Percentiles rank a stretch among this genome's conserved stretches.
These are phyloP conservation scores for Lavandula angustifolia DNA, from an alignment of 257 asterid species.

Conservation along the genomic window DNA sequence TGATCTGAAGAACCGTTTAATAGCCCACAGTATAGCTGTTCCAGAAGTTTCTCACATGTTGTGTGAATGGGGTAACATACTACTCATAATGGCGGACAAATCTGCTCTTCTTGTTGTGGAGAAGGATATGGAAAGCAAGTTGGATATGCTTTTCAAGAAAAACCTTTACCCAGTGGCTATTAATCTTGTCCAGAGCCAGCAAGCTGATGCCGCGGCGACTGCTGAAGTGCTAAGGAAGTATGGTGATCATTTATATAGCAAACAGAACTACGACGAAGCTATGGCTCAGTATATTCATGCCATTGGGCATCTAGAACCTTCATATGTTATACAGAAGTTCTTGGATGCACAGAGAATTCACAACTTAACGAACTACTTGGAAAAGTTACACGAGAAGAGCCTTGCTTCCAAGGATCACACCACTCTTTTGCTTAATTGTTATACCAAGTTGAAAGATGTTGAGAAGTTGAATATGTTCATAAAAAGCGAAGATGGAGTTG, in stretches of 20 bases:
- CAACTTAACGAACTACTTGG: conserved; percentile 91
- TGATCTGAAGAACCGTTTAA: conserved; percentile 86
- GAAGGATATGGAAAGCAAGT: conserved; percentile 98
- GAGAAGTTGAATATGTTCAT: conserved; percentile 82
- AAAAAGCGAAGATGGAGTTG: conserved; percentile 78
- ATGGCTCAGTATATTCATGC: conserved; percentile 90
- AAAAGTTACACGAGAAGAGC: conserved; percentile 92
- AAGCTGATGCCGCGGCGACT: conserved; percentile 94
- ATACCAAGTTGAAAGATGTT: conserved; percentile 93
- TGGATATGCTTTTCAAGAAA: conserved; percentile 97
- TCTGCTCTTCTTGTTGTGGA: conserved; percentile 79
- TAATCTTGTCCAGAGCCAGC: conserved; percentile 92
- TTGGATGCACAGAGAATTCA: conserved; percentile 95
- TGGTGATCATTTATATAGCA: conserved; percentile 87
- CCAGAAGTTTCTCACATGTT: conserved; percentile 88
- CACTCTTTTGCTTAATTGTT: conserved; percentile 89
- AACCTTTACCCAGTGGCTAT: conserved; percentile 90
- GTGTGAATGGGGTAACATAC: conserved; percentile 95
- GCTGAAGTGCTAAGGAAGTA: conserved; percentile 95
- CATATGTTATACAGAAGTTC: conserved; percentile 90
- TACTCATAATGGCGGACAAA: conserved; percentile 81
- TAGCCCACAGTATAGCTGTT: conserved; percentile 78
- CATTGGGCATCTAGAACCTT: conserved; percentile 95
- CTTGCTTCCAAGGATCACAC: conserved; percentile 95
- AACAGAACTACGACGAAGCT: conserved; percentile 86